phyloP scores from a whole-genome alignment of 192 early-diverging fungal species.

The Entomortierella chlamydospora region DNA sequence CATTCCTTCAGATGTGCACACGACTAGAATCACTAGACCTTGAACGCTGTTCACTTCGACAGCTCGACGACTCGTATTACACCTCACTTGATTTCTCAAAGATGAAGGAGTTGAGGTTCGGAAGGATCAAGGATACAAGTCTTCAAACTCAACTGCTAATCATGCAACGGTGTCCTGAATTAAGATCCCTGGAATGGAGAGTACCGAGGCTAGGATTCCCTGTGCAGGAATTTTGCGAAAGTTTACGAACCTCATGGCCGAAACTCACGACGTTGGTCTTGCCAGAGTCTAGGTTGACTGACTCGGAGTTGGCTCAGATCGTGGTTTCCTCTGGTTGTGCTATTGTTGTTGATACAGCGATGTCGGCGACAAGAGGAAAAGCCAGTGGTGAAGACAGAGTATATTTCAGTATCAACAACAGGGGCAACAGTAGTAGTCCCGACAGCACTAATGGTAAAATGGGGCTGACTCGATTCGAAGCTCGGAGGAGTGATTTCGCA shows the following conservation, averaged over 20 bases:
- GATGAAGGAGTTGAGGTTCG: slow-evolving; percentile 17
- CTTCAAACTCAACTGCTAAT: slow-evolving; percentile 16
- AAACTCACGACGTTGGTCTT: slow-evolving; percentile 9
- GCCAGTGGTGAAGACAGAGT: too few relatives aligned
- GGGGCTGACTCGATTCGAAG: slow-evolving; percentile 11
- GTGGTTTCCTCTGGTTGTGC: background rate
- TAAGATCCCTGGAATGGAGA: slow-evolving; percentile 24
- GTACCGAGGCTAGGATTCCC: slow-evolving; percentile 33
- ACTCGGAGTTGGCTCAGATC: slow-evolving; percentile 15
- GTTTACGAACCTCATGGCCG: slow-evolving; percentile 8
- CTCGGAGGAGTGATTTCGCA: slow-evolving; percentile 37
- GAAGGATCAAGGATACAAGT: slow-evolving; percentile 11
- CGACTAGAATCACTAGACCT: slow-evolving; percentile 29
- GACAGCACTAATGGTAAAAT: too few relatives aligned
- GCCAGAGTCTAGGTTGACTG: slow-evolving; percentile 22
- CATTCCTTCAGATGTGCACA: slow-evolving; percentile 31
- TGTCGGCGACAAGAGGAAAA: background rate
- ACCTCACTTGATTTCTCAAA: slow-evolving; percentile 10
- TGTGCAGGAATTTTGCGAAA: slow-evolving; percentile 30
- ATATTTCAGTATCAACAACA: too few relatives aligned
- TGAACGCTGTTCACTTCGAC: slow-evolving; percentile 18
- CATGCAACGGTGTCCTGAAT: slow-evolving; percentile 21
- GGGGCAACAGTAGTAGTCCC: too few relatives aligned
- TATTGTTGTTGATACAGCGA: background rate
- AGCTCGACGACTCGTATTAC: slow-evolving; percentile 17